A percentile compares a stretch with the other conserved stretches of the same genome.
These are phyloP conservation scores for Elongisporangium undulatum DNA, from an alignment of 352 stramenopile species.

Conservation along the genomic window DNA sequence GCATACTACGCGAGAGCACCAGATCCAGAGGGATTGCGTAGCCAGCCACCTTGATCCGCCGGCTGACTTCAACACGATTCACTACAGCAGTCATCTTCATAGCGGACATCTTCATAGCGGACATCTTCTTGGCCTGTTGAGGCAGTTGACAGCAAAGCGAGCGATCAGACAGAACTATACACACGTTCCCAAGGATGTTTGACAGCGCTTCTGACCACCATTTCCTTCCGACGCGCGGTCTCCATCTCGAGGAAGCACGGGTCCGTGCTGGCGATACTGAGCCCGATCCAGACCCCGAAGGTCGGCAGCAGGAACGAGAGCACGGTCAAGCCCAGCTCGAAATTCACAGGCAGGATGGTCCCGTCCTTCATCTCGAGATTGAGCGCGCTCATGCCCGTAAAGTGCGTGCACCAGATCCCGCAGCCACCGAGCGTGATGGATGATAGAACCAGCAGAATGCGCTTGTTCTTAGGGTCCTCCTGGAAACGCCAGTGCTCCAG, in stretches of 20 bases:
- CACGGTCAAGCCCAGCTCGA: constrained; percentile 47
- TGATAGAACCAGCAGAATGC: constrained; percentile 31
- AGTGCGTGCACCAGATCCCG: constrained; percentile 66
- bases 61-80: constrained; percentile 21
- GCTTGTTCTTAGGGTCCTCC: constrained; percentile 21
- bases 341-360: constrained; percentile 33
- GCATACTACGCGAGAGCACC: no score
- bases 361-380: constrained; percentile 27
- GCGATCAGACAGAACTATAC: no score
- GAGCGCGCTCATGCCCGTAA: constrained; percentile 60
- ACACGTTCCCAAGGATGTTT: background rate
- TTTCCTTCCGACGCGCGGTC: constrained; percentile 30
- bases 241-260: constrained; percentile 64
- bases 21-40: no score
- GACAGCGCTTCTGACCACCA: constrained; percentile 25
- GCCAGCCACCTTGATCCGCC: constrained; percentile 31
- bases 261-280: constrained; percentile 50
- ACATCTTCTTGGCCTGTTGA: no score
- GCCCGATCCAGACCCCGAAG: constrained; percentile 40
- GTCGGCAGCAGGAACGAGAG: constrained; percentile 51
- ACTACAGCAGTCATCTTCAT: constrained; percentile 35
- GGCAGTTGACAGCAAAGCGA: no score
- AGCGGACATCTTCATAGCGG: no score
- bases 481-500: constrained; percentile 60
- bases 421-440: constrained; percentile 40